A percentile compares a stretch with the other conserved stretches of the same genome.
Conservation (phyloP, 106 monocot genomes). For the Gastrodia elata region DNA sequence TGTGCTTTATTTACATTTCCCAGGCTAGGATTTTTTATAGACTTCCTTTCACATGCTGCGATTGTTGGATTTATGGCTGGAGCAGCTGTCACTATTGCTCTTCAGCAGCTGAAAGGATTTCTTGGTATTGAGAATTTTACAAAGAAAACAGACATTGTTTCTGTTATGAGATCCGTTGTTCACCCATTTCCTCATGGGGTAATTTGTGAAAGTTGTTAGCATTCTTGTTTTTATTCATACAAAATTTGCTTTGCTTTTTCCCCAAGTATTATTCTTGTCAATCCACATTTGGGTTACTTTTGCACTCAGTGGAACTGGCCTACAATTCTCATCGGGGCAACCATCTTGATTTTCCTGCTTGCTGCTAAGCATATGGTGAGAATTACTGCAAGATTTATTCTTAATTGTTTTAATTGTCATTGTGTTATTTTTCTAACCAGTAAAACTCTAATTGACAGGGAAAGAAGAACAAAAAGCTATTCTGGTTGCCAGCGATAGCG, state of each 20-base stretch:
- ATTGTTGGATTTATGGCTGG: constrained; percentile 72
- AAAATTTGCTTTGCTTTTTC: background rate
- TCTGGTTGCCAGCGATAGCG: constrained; percentile 56
- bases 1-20: constrained; percentile 3
- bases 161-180: constrained; percentile 47
- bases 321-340: constrained; percentile 46
- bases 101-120: constrained; percentile 65
- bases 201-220: constrained; percentile 1
- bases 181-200: constrained; percentile 34
- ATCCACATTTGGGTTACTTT: background rate
- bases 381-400: background rate
- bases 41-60: constrained; percentile 59
- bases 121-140: constrained; percentile 46
- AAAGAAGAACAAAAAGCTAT: constrained; percentile 52
- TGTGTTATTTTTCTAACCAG: background rate
- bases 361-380: constrained; percentile 68
- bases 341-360: constrained; percentile 55
- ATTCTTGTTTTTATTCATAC: constrained; percentile 2
- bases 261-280: background rate
- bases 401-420: background rate
- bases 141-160: constrained; percentile 33
- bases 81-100: constrained; percentile 57
- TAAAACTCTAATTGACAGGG: constrained; percentile 19
- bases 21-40: constrained; percentile 65
- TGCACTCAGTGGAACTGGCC: constrained; percentile 77